These are phyloP conservation scores for Monosporascus sp. DNA, from an alignment of 2,329 filamentous ascomycete species.

Conservation along the genomic window DNA sequence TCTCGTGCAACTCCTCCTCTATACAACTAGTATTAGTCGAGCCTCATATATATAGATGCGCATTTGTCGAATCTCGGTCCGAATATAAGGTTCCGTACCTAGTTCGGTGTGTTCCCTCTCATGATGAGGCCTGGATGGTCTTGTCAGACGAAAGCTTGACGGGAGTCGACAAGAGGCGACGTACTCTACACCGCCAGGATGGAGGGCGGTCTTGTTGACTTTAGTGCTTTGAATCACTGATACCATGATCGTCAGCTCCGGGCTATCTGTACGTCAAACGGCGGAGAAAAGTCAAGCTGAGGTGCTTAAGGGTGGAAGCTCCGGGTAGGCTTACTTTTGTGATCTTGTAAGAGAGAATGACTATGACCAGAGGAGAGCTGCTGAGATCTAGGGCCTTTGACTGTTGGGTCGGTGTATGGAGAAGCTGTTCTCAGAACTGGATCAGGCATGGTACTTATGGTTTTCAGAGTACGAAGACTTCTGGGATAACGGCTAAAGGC, in stretches of 20 bases:
- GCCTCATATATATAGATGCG: background rate
- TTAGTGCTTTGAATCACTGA: constrained; percentile 50
- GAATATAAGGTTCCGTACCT: constrained; percentile 38
- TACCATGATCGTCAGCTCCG: constrained; percentile 12
- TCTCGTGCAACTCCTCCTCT: constrained; percentile 94
- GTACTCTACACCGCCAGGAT: constrained; percentile 86
- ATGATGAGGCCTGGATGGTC: constrained; percentile 55
- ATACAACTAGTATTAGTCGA: constrained; percentile 16
- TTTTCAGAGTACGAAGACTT: constrained; percentile 13
- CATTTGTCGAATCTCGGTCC: constrained; percentile 1
- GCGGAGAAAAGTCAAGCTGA: background rate
- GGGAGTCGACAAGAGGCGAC: constrained; percentile 33
- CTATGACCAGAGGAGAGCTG: constrained; percentile 31
- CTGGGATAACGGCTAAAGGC: constrained; percentile 11
- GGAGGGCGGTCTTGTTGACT: constrained; percentile 88
- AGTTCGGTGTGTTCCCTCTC: constrained; percentile 85
- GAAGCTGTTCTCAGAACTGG: constrained; percentile 38
- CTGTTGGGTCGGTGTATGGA: constrained; percentile 39
- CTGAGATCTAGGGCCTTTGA: constrained; percentile 40
- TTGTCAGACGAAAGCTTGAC: constrained; percentile 17
- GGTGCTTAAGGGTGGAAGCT: background rate
- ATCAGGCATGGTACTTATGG: constrained; percentile 31
- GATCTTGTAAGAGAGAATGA: constrained; percentile 22
- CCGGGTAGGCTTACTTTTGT: constrained; percentile 19
- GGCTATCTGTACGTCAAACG: background rate